Evolutionary conservation across 495 filamentous ascomycete species (phyloP).

Genomic region (Collariella sp.): DNA sequence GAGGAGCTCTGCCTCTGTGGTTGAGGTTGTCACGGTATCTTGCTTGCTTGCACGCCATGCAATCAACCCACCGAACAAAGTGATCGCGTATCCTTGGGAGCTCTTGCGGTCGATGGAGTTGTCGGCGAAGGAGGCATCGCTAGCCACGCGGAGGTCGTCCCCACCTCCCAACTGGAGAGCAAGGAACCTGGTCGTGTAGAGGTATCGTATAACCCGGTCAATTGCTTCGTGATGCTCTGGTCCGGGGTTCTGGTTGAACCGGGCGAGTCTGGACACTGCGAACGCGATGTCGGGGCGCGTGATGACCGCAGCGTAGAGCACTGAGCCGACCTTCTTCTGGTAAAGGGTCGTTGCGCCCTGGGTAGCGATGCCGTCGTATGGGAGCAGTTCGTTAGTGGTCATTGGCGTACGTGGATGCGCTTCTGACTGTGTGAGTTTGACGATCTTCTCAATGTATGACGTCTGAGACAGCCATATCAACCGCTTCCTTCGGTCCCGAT

Average conservation of each 20-base stretch:
- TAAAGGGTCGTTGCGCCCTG: not conserved
- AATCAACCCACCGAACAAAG: slow-evolving; percentile 18
- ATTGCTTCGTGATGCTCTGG: slow-evolving; percentile 6
- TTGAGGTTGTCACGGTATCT: slow-evolving; percentile 23
- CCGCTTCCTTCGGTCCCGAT: slow-evolving; percentile 1
- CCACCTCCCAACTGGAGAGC: slow-evolving; percentile 5
- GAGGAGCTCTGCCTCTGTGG: slow-evolving; percentile 23
- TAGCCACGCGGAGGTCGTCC: slow-evolving; percentile 4
- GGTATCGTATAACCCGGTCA: slow-evolving; percentile 8
- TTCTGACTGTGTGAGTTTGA: not conserved
- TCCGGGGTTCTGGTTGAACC: slow-evolving; percentile 7
- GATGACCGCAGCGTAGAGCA: slow-evolving; percentile 9
- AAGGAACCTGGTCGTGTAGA: not conserved
- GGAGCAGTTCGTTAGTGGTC: not conserved
- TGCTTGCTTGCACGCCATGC: slow-evolving; percentile 21
- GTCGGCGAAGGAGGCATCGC: slow-evolving; percentile 1
- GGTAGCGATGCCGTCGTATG: not conserved
- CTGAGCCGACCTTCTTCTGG: slow-evolving; percentile 7
- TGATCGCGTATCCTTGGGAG: slow-evolving; percentile 19
- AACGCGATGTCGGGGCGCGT: slow-evolving; percentile 13
- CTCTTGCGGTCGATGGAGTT: slow-evolving; percentile 2
- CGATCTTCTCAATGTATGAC: slow-evolving; percentile 5
- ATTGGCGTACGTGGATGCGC: not conserved
- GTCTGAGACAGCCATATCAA: slow-evolving; percentile 10
- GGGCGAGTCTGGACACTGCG: not conserved